phyloP scores from a whole-genome alignment of 2,329 filamentous ascomycete genomes.

The Xylaria sp. region DNA sequence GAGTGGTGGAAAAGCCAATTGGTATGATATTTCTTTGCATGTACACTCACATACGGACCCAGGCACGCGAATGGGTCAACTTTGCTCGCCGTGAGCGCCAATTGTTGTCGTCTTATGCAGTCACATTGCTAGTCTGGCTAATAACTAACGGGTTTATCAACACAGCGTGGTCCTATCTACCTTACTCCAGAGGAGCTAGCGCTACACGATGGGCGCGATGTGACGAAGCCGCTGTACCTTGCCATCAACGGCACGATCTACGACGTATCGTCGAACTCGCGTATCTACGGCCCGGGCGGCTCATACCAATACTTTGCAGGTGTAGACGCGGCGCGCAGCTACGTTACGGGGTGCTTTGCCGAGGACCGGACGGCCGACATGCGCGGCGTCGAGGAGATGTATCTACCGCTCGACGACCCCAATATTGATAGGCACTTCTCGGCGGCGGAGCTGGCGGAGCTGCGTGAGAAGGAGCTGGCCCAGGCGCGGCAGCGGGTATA shows the following conservation, averaged over 20 bases:
- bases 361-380: slow-evolving; percentile 84
- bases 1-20: slow-evolving; percentile 62
- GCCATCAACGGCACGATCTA: slow-evolving; percentile 87
- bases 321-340: slow-evolving; percentile 82
- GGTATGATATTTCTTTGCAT: slow-evolving; percentile 47
- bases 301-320: slow-evolving; percentile 87
- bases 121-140: background rate
- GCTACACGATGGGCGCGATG: slow-evolving; percentile 76
- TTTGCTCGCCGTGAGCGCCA: too few species aligned
- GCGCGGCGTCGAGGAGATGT: slow-evolving; percentile 86
- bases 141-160: slow-evolving; percentile 42
- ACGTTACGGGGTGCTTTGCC: slow-evolving; percentile 89
- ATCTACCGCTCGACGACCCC: slow-evolving; percentile 65
- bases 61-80: too few species aligned
- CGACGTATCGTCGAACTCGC: slow-evolving; percentile 72
- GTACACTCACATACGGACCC: background rate
- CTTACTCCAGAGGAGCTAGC: slow-evolving; percentile 77
- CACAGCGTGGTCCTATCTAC: slow-evolving; percentile 60
- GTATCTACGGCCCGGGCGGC: slow-evolving; percentile 81
- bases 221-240: slow-evolving; percentile 79
- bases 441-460: slow-evolving; percentile 53
- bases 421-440: slow-evolving; percentile 62
- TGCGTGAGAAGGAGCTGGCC: slow-evolving; percentile 65
- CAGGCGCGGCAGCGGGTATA: slow-evolving; percentile 67
- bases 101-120: too few species aligned